A percentile compares a stretch with the other conserved stretches of the same genome.
phyloP scores from a whole-genome alignment of 1,139 yeast species.

The Hemisphaericaspora xylofermentans region DNA sequence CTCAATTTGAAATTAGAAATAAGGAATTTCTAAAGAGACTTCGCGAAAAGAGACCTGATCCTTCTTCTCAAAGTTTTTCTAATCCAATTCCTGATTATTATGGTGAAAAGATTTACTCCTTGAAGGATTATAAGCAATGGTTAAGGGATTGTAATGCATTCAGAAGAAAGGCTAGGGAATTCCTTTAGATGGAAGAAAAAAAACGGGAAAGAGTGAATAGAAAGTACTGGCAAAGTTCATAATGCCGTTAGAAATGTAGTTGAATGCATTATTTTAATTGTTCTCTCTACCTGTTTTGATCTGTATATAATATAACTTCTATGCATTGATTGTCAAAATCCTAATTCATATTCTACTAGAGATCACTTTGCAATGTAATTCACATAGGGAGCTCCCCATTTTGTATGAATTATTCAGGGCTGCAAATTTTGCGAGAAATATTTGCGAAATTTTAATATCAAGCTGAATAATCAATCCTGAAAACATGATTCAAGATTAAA shows the following conservation, averaged over 20 bases:
- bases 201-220: neutral
- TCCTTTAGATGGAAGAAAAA: slow-evolving; percentile 40
- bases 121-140: slow-evolving; percentile 91
- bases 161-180: slow-evolving; percentile 80
- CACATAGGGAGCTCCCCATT: too few species aligned
- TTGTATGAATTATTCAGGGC: too few species aligned
- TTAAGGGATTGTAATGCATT: slow-evolving; percentile 91
- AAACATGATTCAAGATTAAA: too few species aligned
- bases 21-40: slow-evolving; percentile 71
- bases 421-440: neutral
- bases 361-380: too few species aligned
- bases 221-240: neutral
- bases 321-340: too few species aligned
- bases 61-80: slow-evolving; percentile 85
- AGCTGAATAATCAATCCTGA: too few species aligned
- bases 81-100: slow-evolving; percentile 98
- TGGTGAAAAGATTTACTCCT: slow-evolving; percentile 89
- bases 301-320: too few species aligned
- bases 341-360: too few species aligned
- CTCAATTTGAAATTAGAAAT: slow-evolving; percentile 59
- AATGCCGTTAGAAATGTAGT: too few species aligned
- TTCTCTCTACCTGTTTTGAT: too few species aligned
- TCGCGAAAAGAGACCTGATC: slow-evolving; percentile 81
- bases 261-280: too few species aligned
- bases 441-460: neutral